Percentiles rank a stretch among this genome's conserved stretches.
Evolutionary conservation across 257 asterid species (phyloP).

Genomic region (Solanum chilense): DNA sequence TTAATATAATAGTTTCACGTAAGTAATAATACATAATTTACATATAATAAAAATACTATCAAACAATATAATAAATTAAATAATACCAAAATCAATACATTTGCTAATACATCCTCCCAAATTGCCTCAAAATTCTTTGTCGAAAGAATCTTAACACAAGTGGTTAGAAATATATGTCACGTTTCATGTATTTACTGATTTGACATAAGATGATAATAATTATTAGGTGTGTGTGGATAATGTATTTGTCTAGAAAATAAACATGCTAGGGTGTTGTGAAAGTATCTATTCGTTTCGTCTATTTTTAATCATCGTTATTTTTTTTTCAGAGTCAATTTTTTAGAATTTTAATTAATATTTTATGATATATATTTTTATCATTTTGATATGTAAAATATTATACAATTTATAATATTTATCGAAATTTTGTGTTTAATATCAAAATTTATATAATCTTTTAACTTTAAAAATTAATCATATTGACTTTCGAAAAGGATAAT

Average conservation of each 20-base stretch:
- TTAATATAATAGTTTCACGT: neutral
- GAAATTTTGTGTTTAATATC: too few species aligned
- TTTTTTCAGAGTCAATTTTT: too few species aligned
- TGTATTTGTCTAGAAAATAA: neutral
- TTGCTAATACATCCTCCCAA: neutral
- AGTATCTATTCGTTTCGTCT: neutral
- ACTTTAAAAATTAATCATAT: too few species aligned
- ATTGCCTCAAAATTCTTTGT: neutral
- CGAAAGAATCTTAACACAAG: neutral
- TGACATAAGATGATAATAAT: neutral
- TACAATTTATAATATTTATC: too few species aligned
- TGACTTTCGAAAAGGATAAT: fast-evolving
- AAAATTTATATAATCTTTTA: too few species aligned
- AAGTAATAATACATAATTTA: too few species aligned
- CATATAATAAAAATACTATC: too few species aligned
- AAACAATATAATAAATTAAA: too few species aligned
- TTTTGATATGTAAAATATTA: too few species aligned
- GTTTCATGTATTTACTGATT: neutral
- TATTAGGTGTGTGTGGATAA: neutral
- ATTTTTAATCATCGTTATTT: too few species aligned
- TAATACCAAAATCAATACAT: neutral
- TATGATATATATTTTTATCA: too few species aligned
- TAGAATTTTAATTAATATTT: too few species aligned
- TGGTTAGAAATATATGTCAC: neutral
- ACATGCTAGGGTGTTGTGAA: neutral